Base-by-base conservation (phyloP, 306 rosid species). In the Chamaecrista fasciculata region DNA sequence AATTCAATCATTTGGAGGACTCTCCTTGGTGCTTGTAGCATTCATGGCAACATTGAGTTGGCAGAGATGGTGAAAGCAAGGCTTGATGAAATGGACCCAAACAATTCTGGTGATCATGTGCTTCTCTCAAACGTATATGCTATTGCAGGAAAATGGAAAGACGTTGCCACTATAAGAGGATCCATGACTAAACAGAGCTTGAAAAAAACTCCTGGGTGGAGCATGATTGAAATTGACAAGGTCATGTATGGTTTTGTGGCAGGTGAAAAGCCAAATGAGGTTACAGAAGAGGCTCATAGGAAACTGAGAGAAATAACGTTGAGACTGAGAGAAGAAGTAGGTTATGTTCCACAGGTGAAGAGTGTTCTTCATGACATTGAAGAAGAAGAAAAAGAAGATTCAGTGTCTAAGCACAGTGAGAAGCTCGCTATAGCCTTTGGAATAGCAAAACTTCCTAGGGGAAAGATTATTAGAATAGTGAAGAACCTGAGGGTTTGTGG, bases 371-470 rank as follows among this genome's bases (percentile, higher is more conserved):
- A 93, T 70, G 98, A 93, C 62, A 79, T 93, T 70, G 98, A 87
- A 82, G 83, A 75, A 55, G 97, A 93, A 75, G 98, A 90, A 33
- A 93, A 85, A 69, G 91, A 85, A 81, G 88, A 84, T 70, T 86
- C 94, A 14, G 87, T 90, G 78, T 80, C 81, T 53, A 74, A 79
- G 71, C 97, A 93, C 59, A 85, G 94, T 49, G 97, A 93, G 86
- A 93, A 93, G 76, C 92, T 93, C 70, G 96, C 97, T 11, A 84
- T 84, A 40, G 98, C 97, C 51, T 90, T 87, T 42, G 98, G 96
- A 69, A 75, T 93, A 57, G 86, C 84, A 6, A 85, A 89, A 77
- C 70, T 85, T 47, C 62, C 74, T 1, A 79, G 60, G 48, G 95
- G 92, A 51, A 82, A 66, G 71, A 50, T 39, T 63, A 79, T 89